Base-by-base conservation (phyloP, 2,329 filamentous ascomycete species). In the Talaromyces sp. region DNA sequence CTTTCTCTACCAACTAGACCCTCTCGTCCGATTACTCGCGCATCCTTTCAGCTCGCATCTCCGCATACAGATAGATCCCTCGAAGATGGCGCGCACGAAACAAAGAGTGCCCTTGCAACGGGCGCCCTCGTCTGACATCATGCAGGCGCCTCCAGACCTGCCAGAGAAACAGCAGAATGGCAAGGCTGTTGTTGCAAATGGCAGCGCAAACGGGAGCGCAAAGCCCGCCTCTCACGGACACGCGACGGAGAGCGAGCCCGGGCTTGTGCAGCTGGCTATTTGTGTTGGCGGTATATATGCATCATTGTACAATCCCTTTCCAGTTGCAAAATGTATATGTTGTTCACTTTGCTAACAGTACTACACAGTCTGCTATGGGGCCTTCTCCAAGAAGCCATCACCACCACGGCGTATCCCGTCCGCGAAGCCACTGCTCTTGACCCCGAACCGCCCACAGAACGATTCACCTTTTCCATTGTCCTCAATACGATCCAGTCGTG, bases 201-300 rank as follows among this genome's bases (percentile, higher is more conserved):
- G 59, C 22, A 56, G 59, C 51, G 53, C 49, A 36, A 47, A 53
- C 6, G 8, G 73, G 57, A 60, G 68, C 58, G 44, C 27, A 28
- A 59, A 39, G 19, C 11, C 27, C n/a, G 13, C 15, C 33, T 30
- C 57, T 11, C 47, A 39, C 22, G 30, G 25, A 47, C 56, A 56
- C 49, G 55, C 42, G 36, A 51, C 60, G 11, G 49, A 33, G 32
- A 33, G 71, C 65, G 66, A 66, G 63, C 63, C 88, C 9, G 90
- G 91, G 4, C 73, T 91, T 32, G 72, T 89, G 70, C 90, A 96
- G 75, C 84, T 97, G 60, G 77, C 93, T 55, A 85, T 96, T 64
- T 93, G 93, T 66, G 92, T 97, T n/a, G 88, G 87, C 7, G 95
- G 95, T 63, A 99, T 99, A 69, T 99, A 99, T 75, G 92, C 89